These are phyloP conservation scores for Hirschfeldia incana DNA, from an alignment of 345 rosid species.

Conservation along the genomic window DNA sequence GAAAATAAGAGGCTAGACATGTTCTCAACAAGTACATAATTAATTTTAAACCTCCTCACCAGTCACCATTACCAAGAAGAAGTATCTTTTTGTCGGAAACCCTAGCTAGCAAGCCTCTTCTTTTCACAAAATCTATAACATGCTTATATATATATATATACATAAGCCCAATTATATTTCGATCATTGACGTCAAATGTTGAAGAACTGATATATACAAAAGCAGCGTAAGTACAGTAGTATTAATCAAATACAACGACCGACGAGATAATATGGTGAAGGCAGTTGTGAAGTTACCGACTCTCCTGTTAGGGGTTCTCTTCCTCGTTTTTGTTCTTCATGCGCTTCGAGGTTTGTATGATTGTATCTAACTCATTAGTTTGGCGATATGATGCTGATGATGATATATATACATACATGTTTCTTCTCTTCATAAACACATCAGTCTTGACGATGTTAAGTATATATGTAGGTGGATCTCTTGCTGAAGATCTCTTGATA, in stretches of 20 bases:
- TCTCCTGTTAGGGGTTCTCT: constrained; percentile 16
- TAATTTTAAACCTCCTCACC: not conserved
- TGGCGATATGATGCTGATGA: not conserved
- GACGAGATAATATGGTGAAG: constrained; percentile 12
- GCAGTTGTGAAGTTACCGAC: not conserved
- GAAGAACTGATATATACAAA: not conserved
- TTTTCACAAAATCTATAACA: not conserved
- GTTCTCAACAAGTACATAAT: constrained; percentile 1
- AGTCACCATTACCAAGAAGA: constrained; percentile 27
- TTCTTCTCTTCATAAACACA: not conserved
- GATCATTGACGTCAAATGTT: not conserved
- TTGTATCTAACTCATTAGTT: not conserved
- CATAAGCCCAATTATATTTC: not conserved
- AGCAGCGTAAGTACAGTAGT: not conserved
- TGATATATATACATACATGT: not conserved
- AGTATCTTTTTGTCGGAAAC: constrained; percentile 38
- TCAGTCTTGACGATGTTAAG: not conserved
- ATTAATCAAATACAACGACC: not conserved
- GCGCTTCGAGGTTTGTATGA: constrained; percentile 24
- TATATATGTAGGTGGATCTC: constrained; percentile 5
- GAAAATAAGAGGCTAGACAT: not conserved
- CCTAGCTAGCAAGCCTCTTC: constrained; percentile 19
- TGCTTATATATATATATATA: not conserved
- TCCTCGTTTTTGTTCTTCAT: constrained; percentile 16
- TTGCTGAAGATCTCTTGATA: constrained; percentile 10